phyloP scores from a whole-genome alignment of 192 early-diverging fungal species.

The Spinellus fusiger region DNA sequence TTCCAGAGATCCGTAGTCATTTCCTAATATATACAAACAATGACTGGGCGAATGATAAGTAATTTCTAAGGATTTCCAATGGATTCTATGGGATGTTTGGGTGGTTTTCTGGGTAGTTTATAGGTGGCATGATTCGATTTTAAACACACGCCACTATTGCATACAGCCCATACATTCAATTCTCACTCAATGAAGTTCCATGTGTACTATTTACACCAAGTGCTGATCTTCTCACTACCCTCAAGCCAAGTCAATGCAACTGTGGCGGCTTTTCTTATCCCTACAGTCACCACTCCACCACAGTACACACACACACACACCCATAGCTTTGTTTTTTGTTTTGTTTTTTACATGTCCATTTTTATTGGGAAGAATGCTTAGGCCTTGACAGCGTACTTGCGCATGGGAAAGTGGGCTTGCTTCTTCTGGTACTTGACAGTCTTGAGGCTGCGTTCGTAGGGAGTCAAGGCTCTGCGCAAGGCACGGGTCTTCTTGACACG shows the following conservation, averaged over 20 bases:
- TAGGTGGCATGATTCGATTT: no score
- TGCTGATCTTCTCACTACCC: no score
- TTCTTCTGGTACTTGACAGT: conserved; percentile 89
- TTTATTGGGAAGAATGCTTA: conserved; percentile 34
- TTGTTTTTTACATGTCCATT: background rate
- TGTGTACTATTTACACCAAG: no score
- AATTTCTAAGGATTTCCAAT: background rate
- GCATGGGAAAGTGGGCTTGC: conserved; percentile 81
- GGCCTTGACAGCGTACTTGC: conserved; percentile 89
- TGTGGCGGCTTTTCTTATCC: no score
- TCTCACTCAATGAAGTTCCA: no score
- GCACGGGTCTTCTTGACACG: conserved; percentile 98
- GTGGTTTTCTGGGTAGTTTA: no score
- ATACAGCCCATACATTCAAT: no score
- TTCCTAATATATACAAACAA: background rate
- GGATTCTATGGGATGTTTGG: background rate
- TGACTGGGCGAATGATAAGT: background rate
- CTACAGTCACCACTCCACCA: no score
- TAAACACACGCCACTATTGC: no score
- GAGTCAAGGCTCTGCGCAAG: conserved; percentile 91
- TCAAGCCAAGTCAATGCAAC: no score
- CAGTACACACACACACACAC: no score
- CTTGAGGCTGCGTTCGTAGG: conserved; percentile 70
- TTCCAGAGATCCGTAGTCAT: background rate
- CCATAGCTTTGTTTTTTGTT: background rate